These are phyloP conservation scores for Raphanus raphanistrum DNA, from an alignment of 345 rosid species.

Conservation along the genomic window DNA sequence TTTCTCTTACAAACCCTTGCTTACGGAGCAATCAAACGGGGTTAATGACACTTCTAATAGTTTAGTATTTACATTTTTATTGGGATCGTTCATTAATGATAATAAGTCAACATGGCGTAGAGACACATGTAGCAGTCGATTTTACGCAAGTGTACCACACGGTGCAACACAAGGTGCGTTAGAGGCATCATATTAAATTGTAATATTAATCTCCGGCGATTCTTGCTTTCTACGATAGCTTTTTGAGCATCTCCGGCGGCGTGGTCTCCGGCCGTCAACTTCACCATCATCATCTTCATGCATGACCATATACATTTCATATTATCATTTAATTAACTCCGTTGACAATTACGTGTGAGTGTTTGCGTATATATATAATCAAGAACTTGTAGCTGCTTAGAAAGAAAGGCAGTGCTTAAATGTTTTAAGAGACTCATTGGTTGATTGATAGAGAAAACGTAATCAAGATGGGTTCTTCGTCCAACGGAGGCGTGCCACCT, in stretches of 20 bases:
- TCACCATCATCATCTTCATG: constrained; percentile 34
- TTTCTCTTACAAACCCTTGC: constrained; percentile 29
- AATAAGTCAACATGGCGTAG: constrained; percentile 42
- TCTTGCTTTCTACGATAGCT: constrained; percentile 75
- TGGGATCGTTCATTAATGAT: constrained; percentile 42
- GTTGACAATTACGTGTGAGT: constrained; percentile 39
- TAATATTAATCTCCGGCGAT: constrained; percentile 32
- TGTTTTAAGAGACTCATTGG: constrained; percentile 11
- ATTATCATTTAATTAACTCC: constrained; percentile 25
- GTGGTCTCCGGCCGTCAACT: constrained; percentile 96
- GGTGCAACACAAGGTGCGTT: constrained; percentile 14
- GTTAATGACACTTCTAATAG: not conserved
- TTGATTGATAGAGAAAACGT: constrained; percentile 6
- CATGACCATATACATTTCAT: constrained; percentile 20
- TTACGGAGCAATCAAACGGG: constrained; percentile 33
- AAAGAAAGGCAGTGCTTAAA: constrained; percentile 31
- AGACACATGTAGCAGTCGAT: constrained; percentile 36
- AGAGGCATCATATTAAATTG: constrained; percentile 12
- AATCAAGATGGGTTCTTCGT: constrained; percentile 53
- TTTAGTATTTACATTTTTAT: constrained; percentile 1
- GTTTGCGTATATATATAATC: constrained; percentile 12
- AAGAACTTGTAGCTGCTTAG: constrained; percentile 35
- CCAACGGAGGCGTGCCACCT: constrained; percentile 85
- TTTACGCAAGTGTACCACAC: constrained; percentile 38
- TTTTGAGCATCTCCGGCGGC: constrained; percentile 83